Percentiles rank a stretch among this genome's conserved stretches.
phyloP scores from a whole-genome alignment of 176 grass and related monocot species.

The Elaeis guineensis region DNA sequence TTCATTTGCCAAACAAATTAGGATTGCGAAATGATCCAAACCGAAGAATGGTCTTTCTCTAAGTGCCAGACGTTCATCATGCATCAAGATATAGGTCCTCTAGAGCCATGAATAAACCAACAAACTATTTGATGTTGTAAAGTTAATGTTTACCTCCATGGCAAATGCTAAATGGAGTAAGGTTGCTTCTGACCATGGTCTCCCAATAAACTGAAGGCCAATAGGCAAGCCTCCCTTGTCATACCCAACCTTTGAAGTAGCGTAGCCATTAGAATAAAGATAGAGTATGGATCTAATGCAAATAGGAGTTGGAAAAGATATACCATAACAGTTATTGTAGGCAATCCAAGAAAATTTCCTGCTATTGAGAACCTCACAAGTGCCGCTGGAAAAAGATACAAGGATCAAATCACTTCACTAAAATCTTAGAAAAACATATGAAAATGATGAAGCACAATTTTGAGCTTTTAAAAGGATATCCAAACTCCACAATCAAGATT shows the following conservation, averaged over 20 bases:
- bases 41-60: too few species aligned
- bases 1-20: too few species aligned
- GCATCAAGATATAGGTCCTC: too few species aligned
- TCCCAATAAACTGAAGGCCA: constrained; percentile 78
- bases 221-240: constrained; percentile 65
- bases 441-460: too few species aligned
- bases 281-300: neutral
- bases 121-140: neutral
- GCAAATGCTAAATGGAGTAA: constrained; percentile 76
- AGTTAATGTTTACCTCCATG: constrained; percentile 40
- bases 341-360: constrained; percentile 86
- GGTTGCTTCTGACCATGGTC: constrained; percentile 81
- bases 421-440: too few species aligned
- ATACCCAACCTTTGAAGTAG: constrained; percentile 36
- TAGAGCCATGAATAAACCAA: too few species aligned
- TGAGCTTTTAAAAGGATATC: too few species aligned
- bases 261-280: neutral
- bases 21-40: too few species aligned
- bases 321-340: constrained; percentile 77
- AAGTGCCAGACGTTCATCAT: too few species aligned
- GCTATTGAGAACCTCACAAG: constrained; percentile 80
- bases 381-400: constrained; percentile 31
- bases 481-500: too few species aligned
- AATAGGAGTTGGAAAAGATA: neutral
- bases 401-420: neutral